Evolutionary conservation across 2,329 filamentous ascomycete species (phyloP).

Genomic region (Hirsutella rhossiliensis): DNA sequence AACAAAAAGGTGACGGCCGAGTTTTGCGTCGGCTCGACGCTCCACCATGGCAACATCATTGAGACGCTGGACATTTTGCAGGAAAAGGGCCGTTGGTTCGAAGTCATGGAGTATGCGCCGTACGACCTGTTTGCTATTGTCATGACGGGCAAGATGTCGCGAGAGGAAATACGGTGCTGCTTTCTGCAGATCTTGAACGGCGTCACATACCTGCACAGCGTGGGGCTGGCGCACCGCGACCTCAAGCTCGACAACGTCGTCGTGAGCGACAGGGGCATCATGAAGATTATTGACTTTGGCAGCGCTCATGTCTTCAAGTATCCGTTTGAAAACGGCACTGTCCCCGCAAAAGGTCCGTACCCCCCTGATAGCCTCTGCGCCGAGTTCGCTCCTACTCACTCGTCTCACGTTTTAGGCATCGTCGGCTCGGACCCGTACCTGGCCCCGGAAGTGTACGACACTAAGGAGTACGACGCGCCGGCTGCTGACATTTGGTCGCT

Average conservation of each 20-base stretch:
- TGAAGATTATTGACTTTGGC: slow-evolving; percentile 99
- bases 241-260: slow-evolving; percentile 97
- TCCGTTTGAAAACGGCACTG: slow-evolving; percentile 70
- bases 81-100: slow-evolving; percentile 89
- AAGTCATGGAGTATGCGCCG: slow-evolving; percentile 98
- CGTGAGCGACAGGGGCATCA: slow-evolving; percentile 89
- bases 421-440: slow-evolving; percentile 89
- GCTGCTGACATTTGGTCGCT: slow-evolving; percentile 96
- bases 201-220: slow-evolving; percentile 86
- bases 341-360: slow-evolving; percentile 23
- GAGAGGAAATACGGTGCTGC: slow-evolving; percentile 80
- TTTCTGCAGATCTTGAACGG: slow-evolving; percentile 93
- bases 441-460: slow-evolving; percentile 91
- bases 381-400: not conserved
- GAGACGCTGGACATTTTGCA: slow-evolving; percentile 95
- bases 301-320: slow-evolving; percentile 96
- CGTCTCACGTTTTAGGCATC: slow-evolving; percentile 30
- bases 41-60: slow-evolving; percentile 97
- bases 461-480: slow-evolving; percentile 84
- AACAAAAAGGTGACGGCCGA: slow-evolving; percentile 97
- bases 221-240: slow-evolving; percentile 90
- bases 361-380: not conserved
- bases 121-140: slow-evolving; percentile 95
- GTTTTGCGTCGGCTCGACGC: slow-evolving; percentile 92
- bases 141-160: slow-evolving; percentile 95